Percentiles rank a stretch among this genome's conserved stretches.
These are phyloP conservation scores for Linum lewisii DNA, from an alignment of 345 rosid species.

Conservation along the genomic window DNA sequence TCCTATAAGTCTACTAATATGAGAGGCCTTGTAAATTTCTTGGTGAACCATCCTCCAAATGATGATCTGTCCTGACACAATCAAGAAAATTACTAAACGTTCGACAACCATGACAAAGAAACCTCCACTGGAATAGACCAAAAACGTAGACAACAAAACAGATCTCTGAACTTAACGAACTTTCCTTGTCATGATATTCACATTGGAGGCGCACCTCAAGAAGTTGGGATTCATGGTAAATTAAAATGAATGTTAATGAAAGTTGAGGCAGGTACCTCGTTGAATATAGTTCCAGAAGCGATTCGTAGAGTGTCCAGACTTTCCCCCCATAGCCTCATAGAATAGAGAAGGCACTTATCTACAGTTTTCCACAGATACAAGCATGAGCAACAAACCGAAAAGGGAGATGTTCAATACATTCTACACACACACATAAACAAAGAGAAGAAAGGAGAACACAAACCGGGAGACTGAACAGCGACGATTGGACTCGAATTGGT, in stretches of 20 bases:
- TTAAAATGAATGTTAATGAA: slow-evolving; percentile 8
- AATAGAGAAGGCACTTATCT: slow-evolving; percentile 84
- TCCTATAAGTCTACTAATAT: slow-evolving; percentile 61
- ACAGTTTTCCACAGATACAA: slow-evolving; percentile 15
- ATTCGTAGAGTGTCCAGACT: slow-evolving; percentile 49
- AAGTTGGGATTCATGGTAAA: background rate
- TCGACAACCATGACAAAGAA: too few relatives aligned
- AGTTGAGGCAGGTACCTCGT: slow-evolving; percentile 45
- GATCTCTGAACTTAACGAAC: background rate
- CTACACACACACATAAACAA: background rate
- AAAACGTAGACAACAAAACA: too few relatives aligned
- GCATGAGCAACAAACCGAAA: background rate
- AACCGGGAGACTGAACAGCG: slow-evolving; percentile 74
- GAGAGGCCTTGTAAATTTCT: slow-evolving; percentile 30
- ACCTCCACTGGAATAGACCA: too few relatives aligned
- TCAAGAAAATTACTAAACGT: slow-evolving; percentile 4
- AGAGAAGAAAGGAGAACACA: background rate
- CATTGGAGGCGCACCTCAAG: background rate
- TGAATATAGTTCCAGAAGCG: slow-evolving; percentile 85
- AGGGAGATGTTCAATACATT: slow-evolving; percentile 2
- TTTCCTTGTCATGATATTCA: background rate
- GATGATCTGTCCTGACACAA: slow-evolving; percentile 50
- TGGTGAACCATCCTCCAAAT: slow-evolving; percentile 60
- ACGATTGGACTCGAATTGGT: slow-evolving; percentile 34
- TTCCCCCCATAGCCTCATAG: slow-evolving; percentile 83